Percentiles rank a stretch among this genome's conserved stretches.
Conservation (phyloP, 2,329 filamentous ascomycete species). For the Dothideomycetes sp. region DNA sequence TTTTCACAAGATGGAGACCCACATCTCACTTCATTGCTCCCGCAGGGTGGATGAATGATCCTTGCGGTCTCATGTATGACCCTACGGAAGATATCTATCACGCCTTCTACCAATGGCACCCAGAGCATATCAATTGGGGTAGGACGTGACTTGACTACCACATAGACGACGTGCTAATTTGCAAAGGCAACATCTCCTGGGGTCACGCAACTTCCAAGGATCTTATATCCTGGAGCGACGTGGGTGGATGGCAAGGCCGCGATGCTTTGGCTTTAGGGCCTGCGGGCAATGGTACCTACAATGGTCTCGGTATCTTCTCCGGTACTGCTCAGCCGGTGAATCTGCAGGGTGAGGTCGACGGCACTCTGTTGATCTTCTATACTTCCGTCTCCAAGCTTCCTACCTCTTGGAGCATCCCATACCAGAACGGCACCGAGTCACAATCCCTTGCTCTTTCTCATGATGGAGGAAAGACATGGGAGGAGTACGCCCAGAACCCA, state of each 20-base stretch:
- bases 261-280: slow-evolving; percentile 29
- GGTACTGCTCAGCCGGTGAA: slow-evolving; percentile 41
- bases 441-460: slow-evolving; percentile 34
- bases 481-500: slow-evolving; percentile 35
- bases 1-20: slow-evolving; percentile 38
- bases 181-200: slow-evolving; percentile 31
- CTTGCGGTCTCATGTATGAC: slow-evolving; percentile 41
- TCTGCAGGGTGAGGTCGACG: slow-evolving; percentile 33
- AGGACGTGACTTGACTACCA: no score
- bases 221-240: slow-evolving; percentile 34
- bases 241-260: slow-evolving; percentile 34
- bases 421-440: slow-evolving; percentile 33
- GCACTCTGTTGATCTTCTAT: slow-evolving; percentile 36
- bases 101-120: slow-evolving; percentile 43
- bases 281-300: slow-evolving; percentile 32
- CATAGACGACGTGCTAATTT: no score
- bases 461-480: slow-evolving; percentile 37
- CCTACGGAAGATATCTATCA: slow-evolving; percentile 38
- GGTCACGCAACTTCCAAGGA: slow-evolving; percentile 43
- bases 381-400: slow-evolving; percentile 36
- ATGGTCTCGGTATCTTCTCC: slow-evolving; percentile 42
- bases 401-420: slow-evolving; percentile 33
- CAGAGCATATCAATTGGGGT: slow-evolving; percentile 36
- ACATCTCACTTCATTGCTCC: slow-evolving; percentile 36
- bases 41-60: slow-evolving; percentile 40